These are phyloP conservation scores for Colletotrichum horii DNA, from an alignment of 2,329 filamentous ascomycete species.

Conservation along the genomic window DNA sequence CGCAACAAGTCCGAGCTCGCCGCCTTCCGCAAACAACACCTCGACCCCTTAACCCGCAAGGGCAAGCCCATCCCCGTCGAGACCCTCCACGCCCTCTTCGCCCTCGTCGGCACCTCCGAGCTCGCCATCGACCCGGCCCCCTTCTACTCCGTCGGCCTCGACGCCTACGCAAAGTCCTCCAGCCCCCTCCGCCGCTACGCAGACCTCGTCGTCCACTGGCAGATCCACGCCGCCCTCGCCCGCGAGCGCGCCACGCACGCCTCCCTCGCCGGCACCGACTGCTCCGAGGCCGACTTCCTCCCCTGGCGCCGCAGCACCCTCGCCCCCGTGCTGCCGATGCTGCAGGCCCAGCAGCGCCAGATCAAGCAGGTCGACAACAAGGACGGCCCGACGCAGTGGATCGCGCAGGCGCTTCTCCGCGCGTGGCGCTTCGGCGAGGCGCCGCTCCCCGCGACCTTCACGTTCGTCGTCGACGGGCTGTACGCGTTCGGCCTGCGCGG, in stretches of 20 bases:
- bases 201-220: conserved; percentile 70
- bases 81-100: conserved; percentile 32
- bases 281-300: conserved; percentile 39
- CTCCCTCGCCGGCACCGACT: conserved; percentile 23
- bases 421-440: conserved; percentile 62
- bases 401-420: conserved; percentile 64
- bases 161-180: conserved; percentile 68
- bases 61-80: conserved; percentile 33
- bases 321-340: conserved; percentile 50
- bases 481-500: conserved; percentile 41
- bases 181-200: conserved; percentile 69
- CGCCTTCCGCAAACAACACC: conserved; percentile 39
- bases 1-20: conserved; percentile 41
- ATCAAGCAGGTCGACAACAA: conserved; percentile 46
- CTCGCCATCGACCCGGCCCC: conserved; percentile 58
- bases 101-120: conserved; percentile 55
- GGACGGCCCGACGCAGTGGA: conserved; percentile 57
- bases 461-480: conserved; percentile 49
- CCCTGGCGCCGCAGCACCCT: conserved; percentile 50
- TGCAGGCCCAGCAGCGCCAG: conserved; percentile 59
- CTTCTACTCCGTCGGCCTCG: conserved; percentile 62
- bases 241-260: conserved; percentile 42
- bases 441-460: conserved; percentile 51
- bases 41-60: conserved; percentile 41
- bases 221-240: conserved; percentile 64